phyloP scores from a whole-genome alignment of 495 filamentous ascomycete species.

The Penicillium samsonianum region DNA sequence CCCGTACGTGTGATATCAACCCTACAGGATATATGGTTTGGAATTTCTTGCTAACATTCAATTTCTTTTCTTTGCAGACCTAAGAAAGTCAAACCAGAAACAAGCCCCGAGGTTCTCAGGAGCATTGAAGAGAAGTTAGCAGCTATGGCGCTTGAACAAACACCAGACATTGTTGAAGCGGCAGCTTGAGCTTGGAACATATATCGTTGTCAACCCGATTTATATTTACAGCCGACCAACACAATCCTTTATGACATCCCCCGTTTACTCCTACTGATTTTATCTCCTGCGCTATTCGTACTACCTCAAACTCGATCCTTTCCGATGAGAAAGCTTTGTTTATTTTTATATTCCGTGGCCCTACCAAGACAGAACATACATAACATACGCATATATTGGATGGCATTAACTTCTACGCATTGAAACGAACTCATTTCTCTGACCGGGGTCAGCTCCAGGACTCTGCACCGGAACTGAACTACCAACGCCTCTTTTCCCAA shows the following conservation, averaged over 20 bases:
- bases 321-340: neutral
- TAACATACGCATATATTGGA: neutral
- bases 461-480: neutral
- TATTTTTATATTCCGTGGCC: neutral
- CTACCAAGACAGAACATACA: neutral
- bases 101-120: constrained; percentile 64
- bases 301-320: no score
- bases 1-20: constrained; percentile 45
- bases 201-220: neutral
- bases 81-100: constrained; percentile 60
- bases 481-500: neutral
- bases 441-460: neutral
- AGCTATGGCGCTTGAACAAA: constrained; percentile 7
- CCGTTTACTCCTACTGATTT: neutral
- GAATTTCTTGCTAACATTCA: constrained; percentile 28
- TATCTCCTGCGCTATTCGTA: neutral
- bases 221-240: neutral
- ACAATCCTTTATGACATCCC: constrained; percentile 2
- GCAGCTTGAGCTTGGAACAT: neutral
- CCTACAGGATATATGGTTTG: neutral
- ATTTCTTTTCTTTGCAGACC: constrained; percentile 46
- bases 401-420: neutral
- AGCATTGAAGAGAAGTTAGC: constrained; percentile 61
- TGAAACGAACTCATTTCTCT: neutral
- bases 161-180: neutral